Evolutionary conservation across 495 filamentous ascomycete species (phyloP), one percentile per base, ranked within the genome.

Genomic region (Penicillium pulvis): DNA sequence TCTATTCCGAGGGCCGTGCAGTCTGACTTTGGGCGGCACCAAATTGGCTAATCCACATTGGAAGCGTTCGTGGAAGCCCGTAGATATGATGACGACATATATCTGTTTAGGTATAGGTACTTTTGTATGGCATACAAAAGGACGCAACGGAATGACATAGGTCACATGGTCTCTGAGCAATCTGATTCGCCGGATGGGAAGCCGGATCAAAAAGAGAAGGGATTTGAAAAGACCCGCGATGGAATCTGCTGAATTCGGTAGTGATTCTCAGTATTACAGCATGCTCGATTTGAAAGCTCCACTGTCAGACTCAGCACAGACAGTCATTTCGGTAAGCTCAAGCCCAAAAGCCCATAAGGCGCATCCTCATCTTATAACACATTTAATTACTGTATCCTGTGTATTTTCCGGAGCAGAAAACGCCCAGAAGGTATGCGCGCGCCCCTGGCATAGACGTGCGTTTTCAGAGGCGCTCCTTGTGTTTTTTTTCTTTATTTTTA

Each of bases 341-440:
- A 24, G 19, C 44, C 44, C 44, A 41, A 41, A 41, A 41, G 39
- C 39, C 39, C 39, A n/a, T n/a, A 41, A 12, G 39, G 39, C 39
- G 39, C 16, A 39, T 17, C 39, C 7, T 4, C 14, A n/a, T 12
- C 14, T 39, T 39, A 16, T 12, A n/a, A n/a, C 14, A 41, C 20
- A 23, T 23, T n/a, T 41, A 4, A 41, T 36, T 12, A 36, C 33
- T 3, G 16, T 41, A 41, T 6, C 0, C 16, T 6, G n/a, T 7
- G 14, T 41, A 41, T n/a, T 41, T 6, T 41, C 39, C 39, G 16
- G 39, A 41, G 7, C 11, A 39, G 14, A 16, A 39, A 39, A 39
- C 35, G 35, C 35, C 35, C 10, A 39, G 4, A 41, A 36, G 28
- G 7, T 12, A 36, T 36, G 31, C 10, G 12, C 12, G 10, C 14